Evolutionary conservation across 768 basidiomycete species (phyloP), one percentile per base, ranked within the genome.

Genomic region (Erythrobasidium yunnanense): DNA sequence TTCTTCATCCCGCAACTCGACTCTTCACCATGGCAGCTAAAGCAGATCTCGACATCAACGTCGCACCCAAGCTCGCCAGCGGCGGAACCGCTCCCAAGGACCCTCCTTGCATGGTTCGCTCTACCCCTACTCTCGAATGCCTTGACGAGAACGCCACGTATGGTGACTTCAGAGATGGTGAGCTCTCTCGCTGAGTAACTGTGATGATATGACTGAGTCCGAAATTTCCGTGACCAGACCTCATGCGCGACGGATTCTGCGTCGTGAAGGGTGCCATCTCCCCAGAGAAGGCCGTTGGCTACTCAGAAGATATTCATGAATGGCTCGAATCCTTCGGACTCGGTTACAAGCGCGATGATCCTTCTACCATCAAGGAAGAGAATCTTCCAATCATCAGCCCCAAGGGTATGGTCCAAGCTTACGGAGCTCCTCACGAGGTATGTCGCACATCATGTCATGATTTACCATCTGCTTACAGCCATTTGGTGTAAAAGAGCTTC

Each of bases 261-360:
- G 42, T 45, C 25, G 60, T 76, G 5, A 46, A 2, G 25, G n/a
- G n/a, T 23, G 51, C 42, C 18, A 32, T 49, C 18, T 29, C 65
- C 7, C 46, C 33, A 0, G 65, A 66, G 11, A 8, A 23, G 22
- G 35, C 51, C 20, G 34, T 35, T 15, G 65, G 52, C 51, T 66
- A 66, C 25, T 74, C 70, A 20, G 63, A 72, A 23, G 50, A 66
- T 23, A 70, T 71, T 17, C 73, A 75, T 47, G 57, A 67, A 8
- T 77, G 75, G 75, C 66, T 76, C 51, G 77, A 77, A 65, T 65
- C 65, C 42, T 76, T 75, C 49, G 72, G 71, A 3, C 70, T 72
- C 27, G 76, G 76, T 8, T 77, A 75, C 70, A 74, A 77, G 66
- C 65, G 71, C 33, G 73, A 77, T 53, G 75, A 76, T 66, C 70